Conservation (phyloP, 331 rosid species). For the Spiraea crenata region DNA sequence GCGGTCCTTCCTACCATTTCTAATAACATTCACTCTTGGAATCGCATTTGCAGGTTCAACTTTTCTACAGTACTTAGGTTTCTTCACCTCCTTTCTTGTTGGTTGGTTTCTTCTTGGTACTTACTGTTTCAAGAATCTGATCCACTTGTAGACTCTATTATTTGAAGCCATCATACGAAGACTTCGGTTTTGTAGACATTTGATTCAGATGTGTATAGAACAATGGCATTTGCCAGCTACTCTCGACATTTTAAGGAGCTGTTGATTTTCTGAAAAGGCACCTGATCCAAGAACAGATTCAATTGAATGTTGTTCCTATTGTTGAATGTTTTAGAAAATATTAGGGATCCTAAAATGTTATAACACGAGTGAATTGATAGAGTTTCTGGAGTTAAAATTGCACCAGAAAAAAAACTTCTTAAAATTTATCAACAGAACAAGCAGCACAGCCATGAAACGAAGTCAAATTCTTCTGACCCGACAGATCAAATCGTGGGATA, state of each 20-base stretch:
- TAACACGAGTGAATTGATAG: too few relatives aligned
- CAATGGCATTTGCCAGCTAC: not conserved
- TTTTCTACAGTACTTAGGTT: conserved; percentile 60
- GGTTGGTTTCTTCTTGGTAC: conserved; percentile 94
- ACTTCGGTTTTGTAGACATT: not conserved
- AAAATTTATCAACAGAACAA: too few relatives aligned
- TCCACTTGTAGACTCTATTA: conserved; percentile 58
- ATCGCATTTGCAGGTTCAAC: conserved; percentile 62
- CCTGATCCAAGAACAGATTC: not conserved
- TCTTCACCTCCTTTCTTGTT: conserved; percentile 55
- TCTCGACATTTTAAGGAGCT: not conserved
- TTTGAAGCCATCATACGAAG: not conserved
- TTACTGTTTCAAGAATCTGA: conserved; percentile 68
- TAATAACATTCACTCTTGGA: conserved; percentile 57
- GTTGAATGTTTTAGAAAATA: not conserved
- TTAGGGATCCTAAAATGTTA: too few relatives aligned
- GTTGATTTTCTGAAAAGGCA: not conserved
- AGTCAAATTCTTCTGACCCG: not conserved
- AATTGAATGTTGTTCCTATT: not conserved
- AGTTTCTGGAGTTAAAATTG: too few relatives aligned
- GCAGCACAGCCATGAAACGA: too few relatives aligned
- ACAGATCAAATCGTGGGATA: not conserved
- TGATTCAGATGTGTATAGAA: not conserved
- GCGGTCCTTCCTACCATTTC: conserved; percentile 65
- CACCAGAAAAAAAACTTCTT: too few relatives aligned